Conservation (phyloP, 2,329 filamentous ascomycete species). For the Lasiodiplodia hormozganensis region DNA sequence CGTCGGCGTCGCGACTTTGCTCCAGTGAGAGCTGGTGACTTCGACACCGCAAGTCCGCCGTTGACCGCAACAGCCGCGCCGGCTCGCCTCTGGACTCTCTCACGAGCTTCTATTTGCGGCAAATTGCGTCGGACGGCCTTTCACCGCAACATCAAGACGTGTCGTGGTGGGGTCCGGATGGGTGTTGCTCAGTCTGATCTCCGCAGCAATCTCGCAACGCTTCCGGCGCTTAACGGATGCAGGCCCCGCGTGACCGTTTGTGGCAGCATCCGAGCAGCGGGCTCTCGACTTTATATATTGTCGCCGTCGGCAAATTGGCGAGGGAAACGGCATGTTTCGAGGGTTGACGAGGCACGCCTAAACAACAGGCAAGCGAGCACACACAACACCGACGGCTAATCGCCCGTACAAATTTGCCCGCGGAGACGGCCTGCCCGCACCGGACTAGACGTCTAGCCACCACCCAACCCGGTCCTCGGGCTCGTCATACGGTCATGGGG, state of each 20-base stretch:
- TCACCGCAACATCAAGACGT: conserved; percentile 19
- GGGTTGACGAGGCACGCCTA: neutral
- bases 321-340: neutral
- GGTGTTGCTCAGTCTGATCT: conserved; percentile 14
- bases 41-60: conserved; percentile 21
- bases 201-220: conserved; percentile 20
- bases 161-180: conserved; percentile 16
- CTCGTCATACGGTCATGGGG: conserved; percentile 12
- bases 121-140: neutral
- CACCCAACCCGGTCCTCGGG: neutral
- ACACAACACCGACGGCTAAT: conserved; percentile 1
- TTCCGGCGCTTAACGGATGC: conserved; percentile 4
- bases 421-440: neutral
- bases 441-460: neutral
- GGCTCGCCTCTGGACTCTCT: neutral
- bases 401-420: neutral
- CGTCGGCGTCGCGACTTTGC: neutral
- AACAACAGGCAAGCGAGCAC: conserved; percentile 11
- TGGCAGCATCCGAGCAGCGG: neutral
- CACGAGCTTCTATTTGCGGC: neutral
- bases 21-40: neutral
- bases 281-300: neutral
- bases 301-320: neutral
- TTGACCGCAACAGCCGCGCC: conserved; percentile 17
- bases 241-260: conserved; percentile 15